Evolutionary conservation across 257 asterid species (phyloP), one percentile per base, ranked within the genome.

Genomic region (Mitragyna speciosa): DNA sequence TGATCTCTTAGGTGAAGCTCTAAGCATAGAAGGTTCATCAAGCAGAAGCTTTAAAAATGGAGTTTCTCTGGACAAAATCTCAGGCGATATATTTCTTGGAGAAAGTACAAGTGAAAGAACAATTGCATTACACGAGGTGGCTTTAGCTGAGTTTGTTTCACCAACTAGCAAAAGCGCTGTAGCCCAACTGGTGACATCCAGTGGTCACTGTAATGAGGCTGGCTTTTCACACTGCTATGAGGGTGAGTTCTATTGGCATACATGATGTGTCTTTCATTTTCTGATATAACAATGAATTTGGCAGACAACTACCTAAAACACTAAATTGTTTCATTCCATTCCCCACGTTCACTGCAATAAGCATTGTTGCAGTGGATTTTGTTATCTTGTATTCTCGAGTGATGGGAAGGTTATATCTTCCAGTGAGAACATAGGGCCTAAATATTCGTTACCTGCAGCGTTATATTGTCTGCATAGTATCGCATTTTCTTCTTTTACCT

Each of bases 161-260:
- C 65, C 33, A 70, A 65, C 65, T 36, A 73, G 77, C 45, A 70
- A 75, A 77, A 82, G 49, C 76, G 28, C 77, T 11, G 48, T 5
- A 30, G 61, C 48, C 72, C 64, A 70, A 76, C 58, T 58, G 56
- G 16, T 26, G 41, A 73, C 76, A 45, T 72, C 81, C 70, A 54
- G 58, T n/a, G 52, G 70, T 17, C 80, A 84, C 80, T 78, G 69
- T 58, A 31, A 11, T 52, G 85, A 78, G 77, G 59, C 86, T 47
- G 26, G 77, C 64, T 52, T 39, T 26, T 70, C 77, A 47, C 19
- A 82, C 43, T 43, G 82, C 72, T 39, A 4, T 49, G 45, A 85
- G 78, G 83, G 89, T 83, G 73, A 82, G 76, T 67, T 41, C 7
- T 41, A 6, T 1, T 24, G 36, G 65, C 11, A 68, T 72, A 43